Base-by-base conservation (phyloP, 225 moss, liverwort and hornwort species). In the Rhytidiadelphus loreus region DNA sequence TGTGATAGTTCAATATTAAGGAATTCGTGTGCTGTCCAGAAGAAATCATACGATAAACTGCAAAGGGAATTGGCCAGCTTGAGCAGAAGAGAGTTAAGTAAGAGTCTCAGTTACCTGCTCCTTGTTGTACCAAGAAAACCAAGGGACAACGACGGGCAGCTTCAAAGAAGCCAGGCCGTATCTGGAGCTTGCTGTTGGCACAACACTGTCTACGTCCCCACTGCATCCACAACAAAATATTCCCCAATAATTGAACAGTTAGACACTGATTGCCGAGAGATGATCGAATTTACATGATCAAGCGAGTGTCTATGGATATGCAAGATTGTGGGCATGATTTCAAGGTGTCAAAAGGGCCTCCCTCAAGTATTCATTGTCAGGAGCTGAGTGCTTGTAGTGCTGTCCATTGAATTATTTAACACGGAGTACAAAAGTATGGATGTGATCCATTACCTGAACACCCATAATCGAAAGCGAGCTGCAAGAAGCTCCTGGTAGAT, bases 41-140 rank as follows among this genome's bases (percentile, higher is more conserved):
- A 13, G 48, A 19, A 48, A 19, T 74, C 19, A 13, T 39, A 23
- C 39, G 39, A 39, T 39, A 23, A n/a, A 69, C 39, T 69, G 69
- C 39, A 39, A 13, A 69, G 69, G n/a, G 23, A 69, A 69, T 23
- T 39, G 69, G 13, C 39, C 23, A 69, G 23, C 7, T 12, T n/a
- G 39, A 69, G 39, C 23, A 23, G 2, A 69, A n/a, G 39, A 62
- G 39, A 35, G 35, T 69, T 37, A 3, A 37, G 66, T 21, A 66
- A 37, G 66, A n/a, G 66, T 21, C n/a, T 21, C 37, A 21, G 21
- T 37, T 87, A 93, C 96, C 92, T 96, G 93, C 22, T 93, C 32
- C 59, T 91, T 39, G 65, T 69, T 87, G 88, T 96, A 95, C 96
- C 95, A 95, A 23, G 95, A 69, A 81, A 93, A 93, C 94, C 95